Evolutionary conservation across 2,329 filamentous ascomycete genomes (phyloP).

Genomic region (Penicillium sp.): DNA sequence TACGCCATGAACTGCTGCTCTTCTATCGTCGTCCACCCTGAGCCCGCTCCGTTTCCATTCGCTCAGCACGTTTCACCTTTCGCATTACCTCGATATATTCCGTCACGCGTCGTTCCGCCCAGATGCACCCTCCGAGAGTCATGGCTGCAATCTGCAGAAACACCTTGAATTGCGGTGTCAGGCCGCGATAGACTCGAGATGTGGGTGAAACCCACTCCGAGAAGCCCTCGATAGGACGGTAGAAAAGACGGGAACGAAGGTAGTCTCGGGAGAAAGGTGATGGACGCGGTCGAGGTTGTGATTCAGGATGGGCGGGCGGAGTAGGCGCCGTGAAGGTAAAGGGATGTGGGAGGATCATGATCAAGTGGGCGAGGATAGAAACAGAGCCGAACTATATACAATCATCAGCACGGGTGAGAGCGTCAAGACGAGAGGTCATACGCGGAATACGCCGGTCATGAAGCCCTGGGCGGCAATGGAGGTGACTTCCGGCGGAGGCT

Average conservation of each 20-base stretch:
- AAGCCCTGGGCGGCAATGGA: slow-evolving; percentile 40
- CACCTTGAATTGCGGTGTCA: slow-evolving; percentile 48
- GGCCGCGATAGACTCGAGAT: slow-evolving; percentile 42
- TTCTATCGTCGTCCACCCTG: slow-evolving; percentile 10
- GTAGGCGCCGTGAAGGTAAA: slow-evolving; percentile 36
- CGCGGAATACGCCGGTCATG: slow-evolving; percentile 40
- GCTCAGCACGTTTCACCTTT: slow-evolving; percentile 39
- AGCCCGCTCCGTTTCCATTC: slow-evolving; percentile 29
- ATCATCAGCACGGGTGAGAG: background rate
- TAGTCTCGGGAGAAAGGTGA: slow-evolving; percentile 29
- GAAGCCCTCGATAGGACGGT: slow-evolving; percentile 45
- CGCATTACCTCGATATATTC: slow-evolving; percentile 44
- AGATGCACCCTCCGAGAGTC: slow-evolving; percentile 46
- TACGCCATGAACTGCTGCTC: too few species aligned
- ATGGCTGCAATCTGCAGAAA: slow-evolving; percentile 45
- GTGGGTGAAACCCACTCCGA: slow-evolving; percentile 43
- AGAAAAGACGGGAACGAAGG: slow-evolving; percentile 30
- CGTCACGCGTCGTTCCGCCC: slow-evolving; percentile 43
- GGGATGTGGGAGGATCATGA: slow-evolving; percentile 40
- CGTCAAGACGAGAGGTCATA: slow-evolving; percentile 23
- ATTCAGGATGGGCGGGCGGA: slow-evolving; percentile 21
- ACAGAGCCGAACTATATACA: slow-evolving; percentile 40
- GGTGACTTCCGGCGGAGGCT: slow-evolving; percentile 41
- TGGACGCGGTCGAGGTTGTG: slow-evolving; percentile 17
- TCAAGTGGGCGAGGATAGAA: slow-evolving; percentile 44